These are phyloP conservation scores for Ogataea ganodermae DNA, from an alignment of 805 yeast species.

Conservation along the genomic window DNA sequence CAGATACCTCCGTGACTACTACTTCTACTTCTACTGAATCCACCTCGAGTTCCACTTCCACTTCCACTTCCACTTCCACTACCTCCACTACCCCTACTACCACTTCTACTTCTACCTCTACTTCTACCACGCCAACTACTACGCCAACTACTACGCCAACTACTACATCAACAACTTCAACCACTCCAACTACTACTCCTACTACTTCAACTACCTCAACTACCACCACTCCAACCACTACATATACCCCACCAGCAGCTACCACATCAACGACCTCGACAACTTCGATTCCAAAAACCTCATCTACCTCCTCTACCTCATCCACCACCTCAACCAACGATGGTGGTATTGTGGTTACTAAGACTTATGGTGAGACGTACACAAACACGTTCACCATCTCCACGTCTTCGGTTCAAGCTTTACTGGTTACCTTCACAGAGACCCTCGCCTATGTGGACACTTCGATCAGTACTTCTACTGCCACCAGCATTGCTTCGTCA, in stretches of 20 bases:
- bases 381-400: constrained; percentile 23
- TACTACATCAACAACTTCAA: constrained; percentile 9
- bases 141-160: constrained; percentile 15
- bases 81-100: constrained; percentile 2
- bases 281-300: constrained; percentile 4
- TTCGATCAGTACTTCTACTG: constrained; percentile 6
- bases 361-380: constrained; percentile 10
- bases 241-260: constrained; percentile 9
- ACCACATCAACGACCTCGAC: constrained; percentile 5
- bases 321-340: constrained; percentile 1
- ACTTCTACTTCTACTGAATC: constrained; percentile 5
- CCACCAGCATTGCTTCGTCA: constrained; percentile 8
- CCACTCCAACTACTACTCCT: constrained; percentile 10
- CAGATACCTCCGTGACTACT: constrained; percentile 16
- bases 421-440: constrained; percentile 23
- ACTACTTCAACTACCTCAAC: constrained; percentile 13
- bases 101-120: constrained; percentile 11
- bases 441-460: constrained; percentile 12
- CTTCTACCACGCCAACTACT: constrained; percentile 15
- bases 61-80: constrained; percentile 11
- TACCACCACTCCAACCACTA: constrained; percentile 7
- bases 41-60: constrained; percentile 10
- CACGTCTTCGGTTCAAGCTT: constrained; percentile 21
- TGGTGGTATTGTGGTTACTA: constrained; percentile 14
- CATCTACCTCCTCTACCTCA: background rate